A percentile compares a stretch with the other conserved stretches of the same genome.
These are phyloP conservation scores for Fraxinus pennsylvanica DNA, from an alignment of 257 asterid species.

Conservation along the genomic window DNA sequence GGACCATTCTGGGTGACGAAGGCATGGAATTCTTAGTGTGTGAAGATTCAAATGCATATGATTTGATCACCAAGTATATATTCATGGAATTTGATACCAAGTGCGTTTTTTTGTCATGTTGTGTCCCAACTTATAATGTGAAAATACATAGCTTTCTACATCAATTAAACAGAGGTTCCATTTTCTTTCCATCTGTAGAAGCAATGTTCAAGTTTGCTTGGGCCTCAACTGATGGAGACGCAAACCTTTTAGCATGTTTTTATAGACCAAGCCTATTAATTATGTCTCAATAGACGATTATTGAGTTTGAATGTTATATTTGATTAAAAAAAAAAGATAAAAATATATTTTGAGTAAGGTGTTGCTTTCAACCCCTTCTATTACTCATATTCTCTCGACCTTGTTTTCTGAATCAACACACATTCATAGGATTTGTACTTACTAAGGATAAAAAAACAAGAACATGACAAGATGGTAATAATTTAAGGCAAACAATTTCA, in stretches of 20 bases:
- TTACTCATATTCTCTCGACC: neutral
- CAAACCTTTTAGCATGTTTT: neutral
- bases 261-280: neutral
- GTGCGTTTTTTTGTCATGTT: neutral
- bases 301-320: too few species aligned
- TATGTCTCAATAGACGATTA: too few species aligned
- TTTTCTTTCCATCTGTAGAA: neutral
- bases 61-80: neutral
- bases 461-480: too few species aligned
- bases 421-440: too few species aligned
- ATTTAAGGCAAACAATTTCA: too few species aligned
- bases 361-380: neutral
- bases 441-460: too few species aligned
- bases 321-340: too few species aligned
- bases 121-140: neutral
- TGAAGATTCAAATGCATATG: neutral
- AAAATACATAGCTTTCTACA: neutral
- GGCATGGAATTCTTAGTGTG: neutral
- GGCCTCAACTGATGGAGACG: neutral
- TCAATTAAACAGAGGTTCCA: neutral
- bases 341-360: neutral
- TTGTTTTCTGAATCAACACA: too few species aligned
- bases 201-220: neutral
- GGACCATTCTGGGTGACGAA: neutral
- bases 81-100: slow-evolving; percentile 1